Percentiles rank a stretch among this genome's conserved stretches.
Conservation (phyloP, 1,284 basidiomycete genomes). For the Ceratorhiza oryzae-sativae region DNA sequence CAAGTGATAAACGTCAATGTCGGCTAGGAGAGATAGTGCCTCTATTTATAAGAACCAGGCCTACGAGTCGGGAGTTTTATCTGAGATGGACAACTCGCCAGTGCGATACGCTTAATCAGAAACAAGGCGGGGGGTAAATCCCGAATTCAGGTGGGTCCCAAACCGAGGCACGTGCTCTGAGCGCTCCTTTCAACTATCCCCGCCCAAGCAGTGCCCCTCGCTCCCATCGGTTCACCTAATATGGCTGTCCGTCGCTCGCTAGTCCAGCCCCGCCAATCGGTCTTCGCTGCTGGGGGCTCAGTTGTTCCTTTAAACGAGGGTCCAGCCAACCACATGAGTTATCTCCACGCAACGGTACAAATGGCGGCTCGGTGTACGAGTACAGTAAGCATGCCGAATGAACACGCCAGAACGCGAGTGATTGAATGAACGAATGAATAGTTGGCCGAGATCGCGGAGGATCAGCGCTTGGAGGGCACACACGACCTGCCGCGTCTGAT, state of each 20-base stretch:
- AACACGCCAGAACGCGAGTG: neutral
- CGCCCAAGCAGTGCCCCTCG: too few relatives aligned
- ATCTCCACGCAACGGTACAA: slow-evolving; percentile 33
- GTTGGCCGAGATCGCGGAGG: slow-evolving; percentile 29
- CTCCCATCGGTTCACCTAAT: neutral
- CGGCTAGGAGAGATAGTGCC: too few relatives aligned
- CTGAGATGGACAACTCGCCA: too few relatives aligned
- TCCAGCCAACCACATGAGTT: slow-evolving; percentile 32
- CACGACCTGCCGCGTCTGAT: slow-evolving; percentile 40
- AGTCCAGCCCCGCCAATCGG: slow-evolving; percentile 30
- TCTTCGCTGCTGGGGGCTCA: slow-evolving; percentile 31
- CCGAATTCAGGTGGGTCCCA: too few relatives aligned
- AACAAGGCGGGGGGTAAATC: too few relatives aligned
- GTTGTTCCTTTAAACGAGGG: slow-evolving; percentile 37
- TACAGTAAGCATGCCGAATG: neutral
- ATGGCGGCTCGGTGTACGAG: slow-evolving; percentile 24
- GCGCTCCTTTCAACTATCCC: neutral
- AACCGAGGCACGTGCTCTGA: neutral
- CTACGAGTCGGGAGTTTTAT: too few relatives aligned
- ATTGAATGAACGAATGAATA: slow-evolving; percentile 1
- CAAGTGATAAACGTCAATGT: too few relatives aligned
- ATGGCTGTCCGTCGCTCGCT: slow-evolving; percentile 32
- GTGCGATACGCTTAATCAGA: too few relatives aligned
- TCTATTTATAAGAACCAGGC: too few relatives aligned
- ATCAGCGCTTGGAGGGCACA: slow-evolving; percentile 30